Evolutionary conservation across 2,329 filamentous ascomycete genomes (phyloP).

Genomic region (Capronia epimyces): DNA sequence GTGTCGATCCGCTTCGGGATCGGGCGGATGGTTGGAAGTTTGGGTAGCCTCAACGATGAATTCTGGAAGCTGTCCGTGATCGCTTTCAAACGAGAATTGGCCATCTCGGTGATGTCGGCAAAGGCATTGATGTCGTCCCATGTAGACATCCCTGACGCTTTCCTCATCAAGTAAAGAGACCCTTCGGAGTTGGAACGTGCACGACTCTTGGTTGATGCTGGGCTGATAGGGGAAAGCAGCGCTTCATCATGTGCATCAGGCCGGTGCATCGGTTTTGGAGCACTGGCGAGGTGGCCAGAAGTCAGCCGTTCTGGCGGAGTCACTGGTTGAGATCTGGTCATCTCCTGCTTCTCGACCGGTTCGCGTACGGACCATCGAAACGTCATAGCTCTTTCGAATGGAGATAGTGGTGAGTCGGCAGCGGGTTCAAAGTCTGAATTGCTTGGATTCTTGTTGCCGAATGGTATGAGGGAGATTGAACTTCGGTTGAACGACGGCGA

Average conservation of each 20-base stretch:
- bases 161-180: slow-evolving; percentile 66
- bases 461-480: slow-evolving; percentile 12
- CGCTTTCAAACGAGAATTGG: slow-evolving; percentile 84
- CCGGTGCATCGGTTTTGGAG: slow-evolving; percentile 24
- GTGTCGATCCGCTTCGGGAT: slow-evolving; percentile 8
- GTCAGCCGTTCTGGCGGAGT: neutral
- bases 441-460: slow-evolving; percentile 2
- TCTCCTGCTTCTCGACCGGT: slow-evolving; percentile 3
- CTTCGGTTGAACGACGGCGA: slow-evolving; percentile 15
- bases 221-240: slow-evolving; percentile 28
- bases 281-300: neutral
- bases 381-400: slow-evolving; percentile 1
- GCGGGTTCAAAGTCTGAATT: neutral
- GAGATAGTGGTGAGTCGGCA: neutral
- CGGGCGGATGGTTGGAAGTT: slow-evolving; percentile 39
- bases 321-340: neutral
- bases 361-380: slow-evolving; percentile 11
- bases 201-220: slow-evolving; percentile 42
- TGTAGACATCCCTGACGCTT: slow-evolving; percentile 71
- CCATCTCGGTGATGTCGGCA: slow-evolving; percentile 71
- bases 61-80: slow-evolving; percentile 84
- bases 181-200: slow-evolving; percentile 65
- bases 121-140: slow-evolving; percentile 79
- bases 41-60: slow-evolving; percentile 64
- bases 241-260: slow-evolving; percentile 26